A percentile compares a stretch with the other conserved stretches of the same genome.
phyloP scores from a whole-genome alignment of 257 asterid genomes.

The Plantago major region DNA sequence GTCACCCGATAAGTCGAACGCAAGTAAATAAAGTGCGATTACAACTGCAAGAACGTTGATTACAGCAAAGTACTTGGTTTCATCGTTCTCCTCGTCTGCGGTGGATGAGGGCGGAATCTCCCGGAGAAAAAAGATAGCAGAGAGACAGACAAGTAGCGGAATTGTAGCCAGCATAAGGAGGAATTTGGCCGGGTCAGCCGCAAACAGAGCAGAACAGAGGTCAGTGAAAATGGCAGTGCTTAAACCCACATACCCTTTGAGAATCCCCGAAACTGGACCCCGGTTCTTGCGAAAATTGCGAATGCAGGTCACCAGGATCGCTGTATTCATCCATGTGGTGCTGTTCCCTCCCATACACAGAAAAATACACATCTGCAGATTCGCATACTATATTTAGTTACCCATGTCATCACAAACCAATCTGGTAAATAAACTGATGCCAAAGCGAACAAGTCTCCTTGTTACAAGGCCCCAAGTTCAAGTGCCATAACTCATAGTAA shows the following conservation, averaged over 20 bases:
- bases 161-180: conserved; percentile 64
- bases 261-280: conserved; percentile 87
- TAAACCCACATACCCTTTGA: conserved; percentile 91
- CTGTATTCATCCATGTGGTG: conserved; percentile 99
- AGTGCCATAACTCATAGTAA: too few species aligned
- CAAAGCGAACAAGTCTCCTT: too few species aligned
- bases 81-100: conserved; percentile 54
- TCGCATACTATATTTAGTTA: conserved; percentile 6
- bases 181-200: conserved; percentile 73
- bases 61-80: conserved; percentile 59
- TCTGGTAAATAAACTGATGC: too few species aligned
- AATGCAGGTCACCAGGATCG: conserved; percentile 78
- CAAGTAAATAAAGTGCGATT: conserved; percentile 65
- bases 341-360: conserved; percentile 98
- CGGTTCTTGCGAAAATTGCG: conserved; percentile 80
- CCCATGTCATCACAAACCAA: too few species aligned
- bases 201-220: conserved; percentile 78
- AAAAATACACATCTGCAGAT: conserved; percentile 68
- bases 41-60: conserved; percentile 65
- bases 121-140: conserved; percentile 76
- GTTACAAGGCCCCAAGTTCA: too few species aligned
- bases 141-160: conserved; percentile 69
- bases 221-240: conserved; percentile 97
- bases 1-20: conserved; percentile 57
- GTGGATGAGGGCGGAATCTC: conserved; percentile 83